Evolutionary conservation across 768 basidiomycete genomes (phyloP).

Genomic region (Trichaptum fuscoviolaceum): DNA sequence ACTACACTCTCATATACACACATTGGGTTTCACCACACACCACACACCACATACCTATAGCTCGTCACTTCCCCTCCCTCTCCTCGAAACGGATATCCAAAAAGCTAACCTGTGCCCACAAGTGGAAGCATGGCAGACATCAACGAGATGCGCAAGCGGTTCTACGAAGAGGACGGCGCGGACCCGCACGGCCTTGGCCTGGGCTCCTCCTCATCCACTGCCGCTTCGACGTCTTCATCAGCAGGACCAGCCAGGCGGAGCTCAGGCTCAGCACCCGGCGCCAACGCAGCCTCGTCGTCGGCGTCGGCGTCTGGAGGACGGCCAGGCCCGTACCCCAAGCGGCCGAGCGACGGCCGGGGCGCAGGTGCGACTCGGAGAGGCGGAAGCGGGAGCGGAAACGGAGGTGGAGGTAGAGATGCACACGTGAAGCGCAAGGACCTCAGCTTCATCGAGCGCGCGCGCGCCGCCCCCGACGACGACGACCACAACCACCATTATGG

Average conservation of each 20-base stretch:
- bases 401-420: too few relatives aligned
- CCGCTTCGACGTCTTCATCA: not conserved
- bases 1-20: too few relatives aligned
- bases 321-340: not conserved
- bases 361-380: too few relatives aligned
- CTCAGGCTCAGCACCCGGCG: too few relatives aligned
- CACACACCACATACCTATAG: too few relatives aligned
- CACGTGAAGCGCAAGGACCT: constrained; percentile 13
- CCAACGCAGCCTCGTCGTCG: not conserved
- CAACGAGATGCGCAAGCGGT: constrained; percentile 1
- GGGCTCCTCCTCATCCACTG: too few relatives aligned
- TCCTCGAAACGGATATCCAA: not conserved
- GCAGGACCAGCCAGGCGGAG: too few relatives aligned
- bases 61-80: too few relatives aligned
- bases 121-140: not conserved
- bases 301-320: too few relatives aligned
- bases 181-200: not conserved
- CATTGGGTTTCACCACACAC: too few relatives aligned
- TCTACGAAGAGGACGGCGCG: constrained; percentile 1
- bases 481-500: constrained; percentile 25
- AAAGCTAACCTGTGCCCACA: too few relatives aligned
- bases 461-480: constrained; percentile 30
- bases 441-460: constrained; percentile 32
- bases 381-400: too few relatives aligned
- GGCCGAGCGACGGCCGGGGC: not conserved